Evolutionary conservation across 2,329 filamentous ascomycete species (phyloP).

Genomic region (Fusarium secorum): DNA sequence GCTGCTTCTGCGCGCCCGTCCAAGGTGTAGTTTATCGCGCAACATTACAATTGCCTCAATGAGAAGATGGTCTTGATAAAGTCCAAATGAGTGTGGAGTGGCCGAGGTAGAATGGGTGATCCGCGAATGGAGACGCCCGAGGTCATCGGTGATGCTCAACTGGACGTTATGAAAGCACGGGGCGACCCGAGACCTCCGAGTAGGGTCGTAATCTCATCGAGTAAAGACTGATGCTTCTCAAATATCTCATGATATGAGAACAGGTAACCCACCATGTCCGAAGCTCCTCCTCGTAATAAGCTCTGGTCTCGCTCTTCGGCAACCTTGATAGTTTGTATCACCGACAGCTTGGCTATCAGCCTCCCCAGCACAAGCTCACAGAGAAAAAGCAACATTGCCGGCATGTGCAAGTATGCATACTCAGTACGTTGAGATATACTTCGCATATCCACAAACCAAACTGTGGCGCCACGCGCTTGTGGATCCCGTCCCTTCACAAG

Average conservation of each 20-base stretch:
- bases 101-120: neutral
- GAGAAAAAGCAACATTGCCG: conserved; percentile 6
- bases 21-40: neutral
- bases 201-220: conserved; percentile 2
- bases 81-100: neutral
- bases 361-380: neutral
- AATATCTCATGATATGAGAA: conserved; percentile 23
- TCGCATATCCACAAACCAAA: conserved; percentile 28
- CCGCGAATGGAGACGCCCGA: conserved; percentile 9
- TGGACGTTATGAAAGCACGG: conserved; percentile 3
- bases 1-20: neutral
- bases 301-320: neutral
- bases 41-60: neutral
- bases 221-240: neutral
- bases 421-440: conserved; percentile 19
- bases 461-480: conserved; percentile 37
- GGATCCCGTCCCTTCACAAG: conserved; percentile 28
- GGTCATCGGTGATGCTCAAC: conserved; percentile 9
- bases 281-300: neutral
- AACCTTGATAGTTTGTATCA: neutral
- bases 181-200: conserved; percentile 7
- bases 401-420: conserved; percentile 22
- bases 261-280: conserved; percentile 2
- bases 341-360: neutral
- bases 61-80: neutral